Conservation (phyloP, 2,329 filamentous ascomycete species). For the Pestalotiopsis sp. region DNA sequence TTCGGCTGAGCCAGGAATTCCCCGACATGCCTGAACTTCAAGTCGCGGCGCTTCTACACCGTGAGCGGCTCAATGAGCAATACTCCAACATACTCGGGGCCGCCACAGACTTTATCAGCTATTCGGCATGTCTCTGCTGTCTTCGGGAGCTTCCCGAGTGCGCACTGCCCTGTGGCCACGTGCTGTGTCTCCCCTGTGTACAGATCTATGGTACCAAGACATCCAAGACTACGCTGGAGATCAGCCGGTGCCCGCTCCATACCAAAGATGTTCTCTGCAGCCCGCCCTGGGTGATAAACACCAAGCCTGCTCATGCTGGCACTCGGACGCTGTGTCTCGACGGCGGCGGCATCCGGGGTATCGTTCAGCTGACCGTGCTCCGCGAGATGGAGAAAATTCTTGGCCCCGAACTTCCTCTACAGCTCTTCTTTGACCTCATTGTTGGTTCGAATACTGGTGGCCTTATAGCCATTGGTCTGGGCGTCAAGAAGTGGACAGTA, state of each 20-base stretch:
- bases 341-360: constrained; percentile 31
- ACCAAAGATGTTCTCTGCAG: constrained; percentile 30
- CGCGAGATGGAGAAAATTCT: constrained; percentile 31
- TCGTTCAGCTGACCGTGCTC: constrained; percentile 32
- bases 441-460: constrained; percentile 33
- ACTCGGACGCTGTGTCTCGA: constrained; percentile 31
- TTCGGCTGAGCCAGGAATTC: constrained; percentile 30
- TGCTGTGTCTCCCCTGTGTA: constrained; percentile 31
- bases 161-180: constrained; percentile 33
- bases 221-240: constrained; percentile 34
- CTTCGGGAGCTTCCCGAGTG: constrained; percentile 34
- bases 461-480: constrained; percentile 31
- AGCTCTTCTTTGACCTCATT: constrained; percentile 35
- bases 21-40: constrained; percentile 30
- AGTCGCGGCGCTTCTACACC: constrained; percentile 30
- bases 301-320: constrained; percentile 31
- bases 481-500: constrained; percentile 35
- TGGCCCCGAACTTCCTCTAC: constrained; percentile 30
- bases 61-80: constrained; percentile 32
- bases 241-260: constrained; percentile 32
- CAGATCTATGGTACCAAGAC: constrained; percentile 32
- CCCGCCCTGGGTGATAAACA: constrained; percentile 31
- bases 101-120: constrained; percentile 30
- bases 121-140: constrained; percentile 34
- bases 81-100: constrained; percentile 31